Conservation (phyloP, 164 flowering plant genomes). For the Vitis labrusca region DNA sequence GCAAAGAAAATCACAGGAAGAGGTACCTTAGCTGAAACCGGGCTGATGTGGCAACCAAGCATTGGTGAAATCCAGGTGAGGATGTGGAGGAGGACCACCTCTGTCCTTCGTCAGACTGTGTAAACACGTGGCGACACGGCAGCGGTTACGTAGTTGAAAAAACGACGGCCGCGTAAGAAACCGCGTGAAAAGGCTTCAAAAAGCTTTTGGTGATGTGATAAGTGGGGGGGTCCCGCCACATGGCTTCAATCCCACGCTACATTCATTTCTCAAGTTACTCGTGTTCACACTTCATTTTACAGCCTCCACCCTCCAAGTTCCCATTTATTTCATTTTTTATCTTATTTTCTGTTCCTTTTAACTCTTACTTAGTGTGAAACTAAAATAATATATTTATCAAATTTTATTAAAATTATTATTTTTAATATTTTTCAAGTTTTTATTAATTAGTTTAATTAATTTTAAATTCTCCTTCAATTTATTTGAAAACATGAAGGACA, state of each 20-base stretch:
- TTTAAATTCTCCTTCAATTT: too few relatives aligned
- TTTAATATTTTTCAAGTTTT: background rate
- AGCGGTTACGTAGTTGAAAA: background rate
- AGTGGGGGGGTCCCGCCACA: background rate
- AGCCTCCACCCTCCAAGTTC: too few relatives aligned
- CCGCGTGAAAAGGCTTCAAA: conserved; percentile 6
- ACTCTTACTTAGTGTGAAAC: too few relatives aligned
- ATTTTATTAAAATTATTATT: background rate
- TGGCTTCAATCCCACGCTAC: background rate
- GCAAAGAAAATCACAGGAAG: background rate
- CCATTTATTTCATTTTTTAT: background rate
- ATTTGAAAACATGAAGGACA: too few relatives aligned
- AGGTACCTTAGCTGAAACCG: background rate
- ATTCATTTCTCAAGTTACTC: too few relatives aligned
- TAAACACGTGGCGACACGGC: background rate
- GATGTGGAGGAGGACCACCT: too few relatives aligned
- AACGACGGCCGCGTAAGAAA: background rate
- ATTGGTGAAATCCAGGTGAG: background rate
- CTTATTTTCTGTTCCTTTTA: background rate
- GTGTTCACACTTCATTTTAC: too few relatives aligned
- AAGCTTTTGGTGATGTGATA: background rate
- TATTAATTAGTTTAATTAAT: too few relatives aligned
- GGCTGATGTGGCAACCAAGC: background rate
- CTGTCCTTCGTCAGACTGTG: background rate
- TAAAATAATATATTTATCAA: background rate